Base-by-base conservation (phyloP, 352 stramenopile genomes). In the Phytophthora pseudosyringae region DNA sequence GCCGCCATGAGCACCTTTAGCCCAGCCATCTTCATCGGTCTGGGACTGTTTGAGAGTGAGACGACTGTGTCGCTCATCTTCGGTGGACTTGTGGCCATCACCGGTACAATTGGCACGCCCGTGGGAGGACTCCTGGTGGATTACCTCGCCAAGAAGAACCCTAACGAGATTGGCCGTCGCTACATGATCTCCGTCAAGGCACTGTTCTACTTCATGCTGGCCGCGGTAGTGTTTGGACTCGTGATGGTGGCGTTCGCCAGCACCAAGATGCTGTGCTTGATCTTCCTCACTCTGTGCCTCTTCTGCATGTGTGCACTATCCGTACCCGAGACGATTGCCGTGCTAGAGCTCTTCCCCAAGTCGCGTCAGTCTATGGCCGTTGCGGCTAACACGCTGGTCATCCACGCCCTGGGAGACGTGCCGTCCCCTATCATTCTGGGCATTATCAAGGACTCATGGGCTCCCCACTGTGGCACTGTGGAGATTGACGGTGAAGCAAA, bases 361-460 rank as follows among this genome's bases (percentile, higher is more conserved):
- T 88, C 78, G 16, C 83, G 93, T 43, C 87, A 94, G 29, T 78
- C 93, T 0, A 96, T 98, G 78, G 90, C 91, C 21, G 83, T 98
- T 48, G 94, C 89, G 1, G 82, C 97, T 32, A 97, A 96, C 73
- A 97, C 87, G 41, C 69, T 98, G 7, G 64, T 97, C 31, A 96
- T 98, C 51, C 96, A 99, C 76, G 75, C 87, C 9, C 73, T 98
- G 10, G 96, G 96, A 6, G 96, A 99, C 73, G 96, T 99, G 11
- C 95, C 96, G 21, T 93, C 90, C 13, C 96, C 96, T 3, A 91
- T 98, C 41, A 80, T 98, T 41, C 72, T 99, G 28, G 97, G 97
- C 11, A 80, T 70, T 59, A 80, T 99, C 52, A 98, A 98, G 75
- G 97, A 99, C 65, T 59, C 75, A 26, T 90, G 96, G 71, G 94